Conservation (phyloP, 179 eudicot species). For the Silene vulgaris region DNA sequence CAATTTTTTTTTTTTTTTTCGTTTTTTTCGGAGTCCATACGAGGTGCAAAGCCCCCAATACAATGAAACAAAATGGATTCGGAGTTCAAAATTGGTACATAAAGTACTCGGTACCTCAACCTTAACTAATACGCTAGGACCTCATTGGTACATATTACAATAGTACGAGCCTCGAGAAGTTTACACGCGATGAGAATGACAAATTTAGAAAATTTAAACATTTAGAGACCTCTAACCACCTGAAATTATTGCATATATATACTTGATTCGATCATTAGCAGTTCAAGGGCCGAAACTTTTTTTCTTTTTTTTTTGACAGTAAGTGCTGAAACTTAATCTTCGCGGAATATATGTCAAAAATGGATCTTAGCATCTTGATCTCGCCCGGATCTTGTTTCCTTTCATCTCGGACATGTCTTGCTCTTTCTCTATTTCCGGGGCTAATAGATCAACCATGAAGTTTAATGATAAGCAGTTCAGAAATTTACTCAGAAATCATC, state of each 20-base stretch:
- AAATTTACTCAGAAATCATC: conserved; percentile 27
- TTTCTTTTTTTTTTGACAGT: no score
- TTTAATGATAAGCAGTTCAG: background rate
- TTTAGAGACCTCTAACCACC: background rate
- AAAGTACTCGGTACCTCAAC: conserved; percentile 1
- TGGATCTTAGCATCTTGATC: background rate
- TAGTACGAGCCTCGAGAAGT: background rate
- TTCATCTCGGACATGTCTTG: background rate
- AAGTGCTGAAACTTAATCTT: background rate
- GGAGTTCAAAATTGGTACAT: conserved; percentile 2
- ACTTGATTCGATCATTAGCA: background rate
- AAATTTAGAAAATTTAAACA: background rate
- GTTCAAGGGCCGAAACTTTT: background rate
- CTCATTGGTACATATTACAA: background rate
- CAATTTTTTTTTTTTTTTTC: background rate
- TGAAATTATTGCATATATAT: background rate
- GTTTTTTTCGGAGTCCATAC: background rate
- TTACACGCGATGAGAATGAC: background rate
- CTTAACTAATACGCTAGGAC: background rate
- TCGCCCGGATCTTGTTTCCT: background rate
- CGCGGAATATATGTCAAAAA: background rate
- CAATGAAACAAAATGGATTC: background rate
- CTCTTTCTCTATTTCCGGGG: background rate
- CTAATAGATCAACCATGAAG: background rate
- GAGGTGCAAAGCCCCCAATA: background rate